Percentiles rank a stretch among this genome's conserved stretches.
These are phyloP conservation scores for Candida montana DNA, from an alignment of 805 yeast genomes.

Conservation along the genomic window DNA sequence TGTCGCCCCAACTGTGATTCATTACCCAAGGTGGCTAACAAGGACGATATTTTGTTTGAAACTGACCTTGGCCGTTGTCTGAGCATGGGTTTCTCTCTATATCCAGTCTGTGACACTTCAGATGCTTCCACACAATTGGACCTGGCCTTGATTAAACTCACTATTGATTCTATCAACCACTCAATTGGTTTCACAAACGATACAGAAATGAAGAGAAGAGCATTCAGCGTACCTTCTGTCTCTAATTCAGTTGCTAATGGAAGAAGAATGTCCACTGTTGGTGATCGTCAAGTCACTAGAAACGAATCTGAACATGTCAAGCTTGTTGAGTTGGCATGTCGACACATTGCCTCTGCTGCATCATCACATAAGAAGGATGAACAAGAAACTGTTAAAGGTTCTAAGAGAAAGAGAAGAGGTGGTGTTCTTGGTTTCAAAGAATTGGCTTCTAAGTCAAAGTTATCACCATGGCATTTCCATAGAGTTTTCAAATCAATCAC, in stretches of 20 bases:
- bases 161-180: constrained; percentile 52
- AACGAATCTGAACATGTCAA: constrained; percentile 66
- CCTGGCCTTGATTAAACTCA: constrained; percentile 32
- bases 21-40: constrained; percentile 33
- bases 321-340: constrained; percentile 71
- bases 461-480: constrained; percentile 92
- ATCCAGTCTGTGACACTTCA: constrained; percentile 52
- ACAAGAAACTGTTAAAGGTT: constrained; percentile 11
- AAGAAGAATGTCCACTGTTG: constrained; percentile 1
- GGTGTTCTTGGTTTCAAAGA: constrained; percentile 82
- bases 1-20: constrained; percentile 69
- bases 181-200: constrained; percentile 45
- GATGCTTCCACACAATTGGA: constrained; percentile 20
- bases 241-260: constrained; percentile 3
- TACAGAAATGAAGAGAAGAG: constrained; percentile 22
- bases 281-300: constrained; percentile 35
- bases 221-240: constrained; percentile 20
- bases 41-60: constrained; percentile 40
- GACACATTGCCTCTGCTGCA: constrained; percentile 80
- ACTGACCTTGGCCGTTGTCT: constrained; percentile 38
- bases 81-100: constrained; percentile 41
- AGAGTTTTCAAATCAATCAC: constrained; percentile 83
- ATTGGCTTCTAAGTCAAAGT: constrained; percentile 74
- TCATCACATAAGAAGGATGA: constrained; percentile 29
- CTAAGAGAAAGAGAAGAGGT: constrained; percentile 59